phyloP scores from a whole-genome alignment of 2,329 filamentous ascomycete species.

The Exophiala bonariae region DNA sequence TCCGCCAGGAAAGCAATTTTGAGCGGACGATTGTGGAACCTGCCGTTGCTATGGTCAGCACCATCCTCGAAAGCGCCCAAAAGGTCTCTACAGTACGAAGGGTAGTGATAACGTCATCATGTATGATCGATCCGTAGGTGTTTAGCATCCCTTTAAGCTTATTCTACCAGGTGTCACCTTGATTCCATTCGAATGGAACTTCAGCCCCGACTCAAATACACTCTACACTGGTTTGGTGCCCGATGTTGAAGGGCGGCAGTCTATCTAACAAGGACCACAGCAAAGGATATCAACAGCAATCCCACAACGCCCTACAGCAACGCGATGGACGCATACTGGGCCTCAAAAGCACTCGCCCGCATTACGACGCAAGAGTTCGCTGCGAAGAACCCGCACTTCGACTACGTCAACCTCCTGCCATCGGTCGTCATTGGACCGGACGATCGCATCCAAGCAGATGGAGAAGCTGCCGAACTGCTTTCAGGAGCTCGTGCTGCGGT shows the following conservation, averaged over 20 bases:
- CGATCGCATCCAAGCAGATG: background rate
- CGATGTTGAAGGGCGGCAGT: too few species aligned
- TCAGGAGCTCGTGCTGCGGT: background rate
- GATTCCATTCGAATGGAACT: background rate
- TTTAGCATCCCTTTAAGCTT: too few species aligned
- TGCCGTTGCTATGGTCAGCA: background rate
- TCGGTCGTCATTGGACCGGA: slow-evolving; percentile 1
- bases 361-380: slow-evolving; percentile 27
- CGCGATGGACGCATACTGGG: slow-evolving; percentile 33
- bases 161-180: background rate
- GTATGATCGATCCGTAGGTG: background rate
- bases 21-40: background rate
- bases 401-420: background rate
- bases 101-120: slow-evolving; percentile 1
- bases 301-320: slow-evolving; percentile 5
- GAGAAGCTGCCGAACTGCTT: background rate
- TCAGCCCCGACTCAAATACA: background rate
- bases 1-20: background rate
- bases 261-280: background rate
- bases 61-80: background rate
- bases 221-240: background rate
- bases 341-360: slow-evolving; percentile 32
- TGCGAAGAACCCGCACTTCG: background rate
- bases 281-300: background rate
- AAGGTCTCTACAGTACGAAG: background rate